These are phyloP conservation scores for Rosa multiflora DNA, from an alignment of 306 rosid species.

Conservation along the genomic window DNA sequence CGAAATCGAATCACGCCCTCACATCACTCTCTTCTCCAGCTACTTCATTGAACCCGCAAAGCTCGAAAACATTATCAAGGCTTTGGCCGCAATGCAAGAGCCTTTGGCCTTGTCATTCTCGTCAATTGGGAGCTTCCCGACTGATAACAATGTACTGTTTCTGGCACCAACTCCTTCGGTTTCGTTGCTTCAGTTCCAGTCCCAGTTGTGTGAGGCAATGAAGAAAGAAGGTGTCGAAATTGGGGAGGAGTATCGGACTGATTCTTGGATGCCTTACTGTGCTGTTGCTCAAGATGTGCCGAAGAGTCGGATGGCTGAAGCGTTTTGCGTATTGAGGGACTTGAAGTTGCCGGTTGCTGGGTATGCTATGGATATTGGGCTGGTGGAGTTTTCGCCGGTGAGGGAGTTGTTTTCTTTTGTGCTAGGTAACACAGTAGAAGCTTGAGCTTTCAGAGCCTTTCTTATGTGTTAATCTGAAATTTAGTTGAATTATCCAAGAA, in stretches of 20 bases:
- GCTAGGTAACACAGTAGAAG: constrained; percentile 62
- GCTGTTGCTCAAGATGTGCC: constrained; percentile 83
- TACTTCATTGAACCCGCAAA: constrained; percentile 56
- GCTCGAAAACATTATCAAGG: constrained; percentile 47
- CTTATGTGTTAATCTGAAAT: constrained; percentile 27
- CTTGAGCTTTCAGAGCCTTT: constrained; percentile 33
- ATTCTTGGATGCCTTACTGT: constrained; percentile 77
- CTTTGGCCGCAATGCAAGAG: constrained; percentile 60
- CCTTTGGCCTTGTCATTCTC: constrained; percentile 76
- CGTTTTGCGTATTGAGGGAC: constrained; percentile 72
- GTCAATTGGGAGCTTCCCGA: constrained; percentile 58
- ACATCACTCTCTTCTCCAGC: constrained; percentile 84
- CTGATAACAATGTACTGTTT: constrained; percentile 65
- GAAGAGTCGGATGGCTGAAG: constrained; percentile 64
- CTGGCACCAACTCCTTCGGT: constrained; percentile 78
- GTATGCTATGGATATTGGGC: constrained; percentile 70
- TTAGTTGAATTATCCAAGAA: constrained; percentile 2
- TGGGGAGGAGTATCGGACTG: constrained; percentile 52
- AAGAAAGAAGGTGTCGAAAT: constrained; percentile 68
- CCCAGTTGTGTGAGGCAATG: constrained; percentile 68
- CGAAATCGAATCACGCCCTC: constrained; percentile 90
- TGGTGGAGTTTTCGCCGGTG: constrained; percentile 85
- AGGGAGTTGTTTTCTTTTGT: constrained; percentile 78
- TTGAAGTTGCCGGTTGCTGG: constrained; percentile 85
- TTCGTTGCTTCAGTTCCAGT: constrained; percentile 75